These are phyloP conservation scores for Exophiala oligosperma DNA, from an alignment of 2,329 filamentous ascomycete genomes.

Conservation along the genomic window DNA sequence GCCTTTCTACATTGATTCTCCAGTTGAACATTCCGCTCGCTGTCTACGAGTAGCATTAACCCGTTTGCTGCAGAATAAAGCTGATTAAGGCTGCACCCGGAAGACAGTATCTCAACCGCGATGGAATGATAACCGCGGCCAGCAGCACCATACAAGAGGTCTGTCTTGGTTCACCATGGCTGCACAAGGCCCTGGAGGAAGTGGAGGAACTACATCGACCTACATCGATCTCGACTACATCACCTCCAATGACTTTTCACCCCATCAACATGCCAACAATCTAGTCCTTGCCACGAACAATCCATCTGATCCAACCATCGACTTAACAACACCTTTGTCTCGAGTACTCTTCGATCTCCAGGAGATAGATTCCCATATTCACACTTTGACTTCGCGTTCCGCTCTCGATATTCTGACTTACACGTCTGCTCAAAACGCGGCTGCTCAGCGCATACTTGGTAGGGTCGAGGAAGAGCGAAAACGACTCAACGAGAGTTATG, in stretches of 20 bases:
- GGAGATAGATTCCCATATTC: slow-evolving; percentile 94
- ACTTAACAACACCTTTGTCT: slow-evolving; percentile 90
- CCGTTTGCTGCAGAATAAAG: no score
- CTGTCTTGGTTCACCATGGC: slow-evolving; percentile 5
- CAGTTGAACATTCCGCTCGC: no score
- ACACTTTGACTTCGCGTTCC: slow-evolving; percentile 79
- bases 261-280: slow-evolving; percentile 80
- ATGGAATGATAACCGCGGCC: neutral
- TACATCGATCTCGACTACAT: slow-evolving; percentile 98
- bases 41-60: no score
- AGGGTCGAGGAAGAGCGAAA: slow-evolving; percentile 79
- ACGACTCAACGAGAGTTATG: slow-evolving; percentile 80
- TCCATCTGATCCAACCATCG: slow-evolving; percentile 81
- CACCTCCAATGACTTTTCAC: slow-evolving; percentile 77
- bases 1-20: no score
- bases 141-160: neutral
- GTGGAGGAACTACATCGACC: slow-evolving; percentile 13
- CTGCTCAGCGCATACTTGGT: slow-evolving; percentile 69
- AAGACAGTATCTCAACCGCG: neutral
- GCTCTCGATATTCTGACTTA: slow-evolving; percentile 79
- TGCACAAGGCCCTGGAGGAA: neutral
- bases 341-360: slow-evolving; percentile 94
- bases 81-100: no score
- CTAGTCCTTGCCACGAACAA: slow-evolving; percentile 92
- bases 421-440: slow-evolving; percentile 71